Evolutionary conservation across 208 protist species (phyloP).

Genomic region (Sergeia podlipaevii): DNA sequence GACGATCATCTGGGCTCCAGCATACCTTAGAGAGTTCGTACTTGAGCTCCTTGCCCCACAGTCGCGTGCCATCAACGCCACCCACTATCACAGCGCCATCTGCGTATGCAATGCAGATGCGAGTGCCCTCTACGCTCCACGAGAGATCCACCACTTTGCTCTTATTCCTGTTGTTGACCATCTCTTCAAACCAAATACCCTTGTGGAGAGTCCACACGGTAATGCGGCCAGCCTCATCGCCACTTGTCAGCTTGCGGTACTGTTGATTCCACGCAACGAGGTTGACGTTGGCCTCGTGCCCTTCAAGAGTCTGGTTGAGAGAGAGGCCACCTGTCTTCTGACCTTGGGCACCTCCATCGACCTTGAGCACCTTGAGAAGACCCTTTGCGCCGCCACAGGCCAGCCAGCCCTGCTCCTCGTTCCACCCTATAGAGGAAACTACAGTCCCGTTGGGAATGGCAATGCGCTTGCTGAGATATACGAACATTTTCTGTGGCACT

Average conservation of each 20-base stretch:
- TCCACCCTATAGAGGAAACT: slow-evolving; percentile 91
- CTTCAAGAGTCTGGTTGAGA: slow-evolving; percentile 96
- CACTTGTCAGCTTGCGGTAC: slow-evolving; percentile 95
- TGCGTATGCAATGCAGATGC: slow-evolving; percentile 97
- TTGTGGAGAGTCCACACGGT: slow-evolving; percentile 97
- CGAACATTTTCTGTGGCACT: too few relatives aligned
- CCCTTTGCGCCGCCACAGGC: slow-evolving; percentile 95
- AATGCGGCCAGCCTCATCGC: slow-evolving; percentile 93
- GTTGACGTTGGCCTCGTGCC: slow-evolving; percentile 79
- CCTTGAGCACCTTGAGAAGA: slow-evolving; percentile 95
- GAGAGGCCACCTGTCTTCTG: slow-evolving; percentile 85
- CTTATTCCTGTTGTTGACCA: slow-evolving; percentile 97
- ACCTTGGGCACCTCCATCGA: slow-evolving; percentile 71
- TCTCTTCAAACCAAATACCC: slow-evolving; percentile 97
- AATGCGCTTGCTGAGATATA: slow-evolving; percentile 96
- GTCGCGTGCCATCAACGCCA: slow-evolving; percentile 93
- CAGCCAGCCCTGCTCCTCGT: slow-evolving; percentile 95
- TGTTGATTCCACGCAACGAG: slow-evolving; percentile 95
- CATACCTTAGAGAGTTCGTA: slow-evolving; percentile 81
- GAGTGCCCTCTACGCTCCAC: slow-evolving; percentile 93
- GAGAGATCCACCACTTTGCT: slow-evolving; percentile 91
- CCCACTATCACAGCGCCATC: slow-evolving; percentile 97
- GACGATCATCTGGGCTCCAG: slow-evolving; percentile 94
- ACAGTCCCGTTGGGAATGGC: slow-evolving; percentile 92
- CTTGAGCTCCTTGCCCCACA: slow-evolving; percentile 95